Conservation (phyloP, 192 early-diverging fungal genomes). For the Coemansia asiatica region DNA sequence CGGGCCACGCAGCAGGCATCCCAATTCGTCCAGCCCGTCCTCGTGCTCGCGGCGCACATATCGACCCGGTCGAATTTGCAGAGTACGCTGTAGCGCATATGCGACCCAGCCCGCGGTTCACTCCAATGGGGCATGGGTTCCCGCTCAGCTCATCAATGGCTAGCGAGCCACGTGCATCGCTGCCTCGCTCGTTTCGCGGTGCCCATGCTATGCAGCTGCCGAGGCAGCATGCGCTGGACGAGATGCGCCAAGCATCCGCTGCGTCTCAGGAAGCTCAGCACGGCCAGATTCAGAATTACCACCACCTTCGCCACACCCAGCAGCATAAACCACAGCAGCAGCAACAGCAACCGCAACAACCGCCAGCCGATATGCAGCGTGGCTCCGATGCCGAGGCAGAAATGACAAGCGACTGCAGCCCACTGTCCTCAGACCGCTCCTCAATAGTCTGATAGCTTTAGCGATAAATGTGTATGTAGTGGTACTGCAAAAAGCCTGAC, state of each 20-base stretch:
- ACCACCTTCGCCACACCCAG: constrained; percentile 6
- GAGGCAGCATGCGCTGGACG: constrained; percentile 11
- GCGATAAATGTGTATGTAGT: no score
- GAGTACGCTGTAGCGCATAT: constrained; percentile 44
- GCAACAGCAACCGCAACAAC: not conserved
- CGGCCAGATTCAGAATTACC: not conserved
- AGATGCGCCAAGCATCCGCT: constrained; percentile 14
- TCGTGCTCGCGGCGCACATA: constrained; percentile 20
- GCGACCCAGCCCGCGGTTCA: constrained; percentile 42
- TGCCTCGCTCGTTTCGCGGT: constrained; percentile 32
- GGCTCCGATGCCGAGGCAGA: not conserved
- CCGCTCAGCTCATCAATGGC: constrained; percentile 20
- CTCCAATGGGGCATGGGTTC: constrained; percentile 36
- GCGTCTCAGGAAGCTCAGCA: constrained; percentile 2
- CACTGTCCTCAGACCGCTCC: constrained; percentile 1
- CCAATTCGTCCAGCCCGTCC: constrained; percentile 31
- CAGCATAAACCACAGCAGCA: not conserved
- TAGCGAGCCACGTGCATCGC: constrained; percentile 34
- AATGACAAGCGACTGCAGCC: not conserved
- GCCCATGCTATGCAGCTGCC: constrained; percentile 11
- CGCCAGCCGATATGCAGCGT: not conserved
- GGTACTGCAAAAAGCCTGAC: no score
- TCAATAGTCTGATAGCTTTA: not conserved
- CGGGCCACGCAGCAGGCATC: constrained; percentile 17
- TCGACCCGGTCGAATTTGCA: constrained; percentile 41